Evolutionary conservation across 371 early-diverging fungal genomes (phyloP), one percentile per base, ranked within the genome.

Genomic region (Encephalitozoon cuniculi): DNA sequence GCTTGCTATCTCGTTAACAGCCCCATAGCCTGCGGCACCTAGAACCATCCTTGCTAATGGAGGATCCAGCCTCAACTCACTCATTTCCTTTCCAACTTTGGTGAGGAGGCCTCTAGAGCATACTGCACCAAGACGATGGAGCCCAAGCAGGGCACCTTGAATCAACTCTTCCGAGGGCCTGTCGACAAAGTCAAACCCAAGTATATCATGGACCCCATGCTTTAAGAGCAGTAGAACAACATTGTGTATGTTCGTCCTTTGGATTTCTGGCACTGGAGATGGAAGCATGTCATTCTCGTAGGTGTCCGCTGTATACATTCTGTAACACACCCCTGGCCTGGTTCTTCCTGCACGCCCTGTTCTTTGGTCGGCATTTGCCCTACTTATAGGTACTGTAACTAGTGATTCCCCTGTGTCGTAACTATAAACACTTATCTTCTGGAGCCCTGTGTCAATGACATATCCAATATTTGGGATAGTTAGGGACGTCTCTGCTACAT

Each of bases 371-470:
- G 81, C 78, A 25, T 65, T 73, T 9, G 63, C 66, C 41, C 68
- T 78, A 26, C 72, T 71, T n/a, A 81, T 69, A 7, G 74, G 73
- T 37, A 46, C 44, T 7, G 28, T 63, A 4, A 69, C 41, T 11
- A 69, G 41, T 2, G 54, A 32, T 7, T 69, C 70, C 32, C 70
- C 70, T 18, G 32, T 32, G n/a, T 67, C 94, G 95, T 95, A 82
- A 94, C 94, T 63, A 94, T 93, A 76, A 90, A 94, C 28, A 92
- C 94, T 84, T 93, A 94, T 79, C 91, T 90, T 81, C 95, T 98
- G 41, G 88, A 91, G 55, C n/a, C 81, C 81, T 5, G 75, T 74
- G 59, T 81, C 81, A 43, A 81, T 64, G 21, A 81, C 81, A 75
- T 77, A 81, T 25, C 69, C 74, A 32, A 81, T 70, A 30, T 73